A percentile compares a stretch with the other conserved stretches of the same genome.
Conservation (phyloP, 225 moss, liverwort and hornwort species). For the Pseudisothecium myosuroides region DNA sequence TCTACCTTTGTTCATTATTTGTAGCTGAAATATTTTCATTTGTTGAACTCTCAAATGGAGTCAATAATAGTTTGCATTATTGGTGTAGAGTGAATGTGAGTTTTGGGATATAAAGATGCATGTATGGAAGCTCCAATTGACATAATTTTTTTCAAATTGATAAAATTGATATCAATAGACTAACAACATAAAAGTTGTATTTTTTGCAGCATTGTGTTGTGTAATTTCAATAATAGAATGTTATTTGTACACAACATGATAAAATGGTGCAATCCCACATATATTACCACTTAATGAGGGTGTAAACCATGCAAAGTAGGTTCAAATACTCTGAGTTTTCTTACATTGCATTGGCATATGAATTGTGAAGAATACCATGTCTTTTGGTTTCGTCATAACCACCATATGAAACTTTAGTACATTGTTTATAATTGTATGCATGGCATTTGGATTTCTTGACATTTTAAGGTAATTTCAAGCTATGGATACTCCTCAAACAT, state of each 20-base stretch:
- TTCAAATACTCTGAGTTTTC: background rate
- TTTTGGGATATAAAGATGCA: background rate
- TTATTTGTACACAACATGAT: background rate
- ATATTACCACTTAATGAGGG: fast-evolving
- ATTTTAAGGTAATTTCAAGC: too few relatives aligned
- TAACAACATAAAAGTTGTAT: background rate
- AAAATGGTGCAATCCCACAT: background rate
- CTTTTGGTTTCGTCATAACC: too few relatives aligned
- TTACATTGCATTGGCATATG: background rate
- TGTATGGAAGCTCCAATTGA: background rate
- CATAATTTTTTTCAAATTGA: background rate
- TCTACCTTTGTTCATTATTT: background rate
- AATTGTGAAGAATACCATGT: too few relatives aligned
- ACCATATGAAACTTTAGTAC: too few relatives aligned
- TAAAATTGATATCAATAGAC: background rate
- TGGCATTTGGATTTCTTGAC: too few relatives aligned
- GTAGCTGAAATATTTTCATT: background rate
- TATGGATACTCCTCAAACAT: too few relatives aligned
- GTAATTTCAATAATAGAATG: background rate
- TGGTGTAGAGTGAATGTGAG: background rate
- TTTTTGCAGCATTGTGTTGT: background rate
- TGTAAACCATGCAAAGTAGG: background rate
- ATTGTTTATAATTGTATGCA: too few relatives aligned
- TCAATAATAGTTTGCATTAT: background rate
- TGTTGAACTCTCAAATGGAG: fast-evolving